Percentiles rank a stretch among this genome's conserved stretches.
Evolutionary conservation across 148 eudicot genomes (phyloP).

Genomic region (Selenicereus undatus): DNA sequence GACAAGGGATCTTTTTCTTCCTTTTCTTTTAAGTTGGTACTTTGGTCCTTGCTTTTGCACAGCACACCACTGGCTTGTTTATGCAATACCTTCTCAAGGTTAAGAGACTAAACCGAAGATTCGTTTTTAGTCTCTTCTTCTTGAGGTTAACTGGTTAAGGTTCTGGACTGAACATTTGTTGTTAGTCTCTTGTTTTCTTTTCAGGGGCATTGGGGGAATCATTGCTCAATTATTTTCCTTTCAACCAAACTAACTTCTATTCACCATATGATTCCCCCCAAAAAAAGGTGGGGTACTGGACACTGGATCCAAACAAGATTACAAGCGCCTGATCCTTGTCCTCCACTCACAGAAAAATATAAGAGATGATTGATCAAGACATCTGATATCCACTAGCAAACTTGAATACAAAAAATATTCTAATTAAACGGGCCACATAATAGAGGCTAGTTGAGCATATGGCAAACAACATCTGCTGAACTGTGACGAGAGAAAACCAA

Average conservation of each 20-base stretch:
- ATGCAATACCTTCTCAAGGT: not conserved
- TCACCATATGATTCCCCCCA: no score
- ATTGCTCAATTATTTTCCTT: no score
- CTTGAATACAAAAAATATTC: not conserved
- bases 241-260: no score
- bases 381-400: not conserved
- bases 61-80: no score
- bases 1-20: not conserved
- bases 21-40: no score
- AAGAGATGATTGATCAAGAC: not conserved
- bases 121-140: not conserved
- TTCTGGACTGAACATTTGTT: no score
- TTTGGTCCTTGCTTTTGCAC: no score
- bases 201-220: no score
- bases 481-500: not conserved
- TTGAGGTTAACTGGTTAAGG: not conserved
- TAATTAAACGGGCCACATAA: no score
- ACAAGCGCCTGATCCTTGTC: not conserved
- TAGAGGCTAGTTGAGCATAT: not conserved
- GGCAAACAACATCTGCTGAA: conserved; percentile 3
- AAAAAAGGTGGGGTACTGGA: no score
- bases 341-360: not conserved
- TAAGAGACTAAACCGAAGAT: no score
- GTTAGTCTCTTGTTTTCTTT: no score
- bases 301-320: not conserved